phyloP scores from a whole-genome alignment of 306 rosid genomes.

The Prunus dulcis region DNA sequence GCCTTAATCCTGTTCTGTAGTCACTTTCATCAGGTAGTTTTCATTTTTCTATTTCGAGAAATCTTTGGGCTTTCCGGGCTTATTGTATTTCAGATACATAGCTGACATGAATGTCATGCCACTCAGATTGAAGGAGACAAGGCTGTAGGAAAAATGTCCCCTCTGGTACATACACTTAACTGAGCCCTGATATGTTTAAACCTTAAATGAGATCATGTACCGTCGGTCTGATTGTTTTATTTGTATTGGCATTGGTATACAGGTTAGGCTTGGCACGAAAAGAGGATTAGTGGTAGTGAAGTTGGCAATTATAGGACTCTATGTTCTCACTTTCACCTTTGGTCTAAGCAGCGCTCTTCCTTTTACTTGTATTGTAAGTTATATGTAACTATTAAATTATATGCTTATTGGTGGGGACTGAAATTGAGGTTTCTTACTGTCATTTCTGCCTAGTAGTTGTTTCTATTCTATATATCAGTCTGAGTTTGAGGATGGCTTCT shows the following conservation, averaged over 20 bases:
- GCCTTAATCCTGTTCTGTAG: conserved; percentile 86
- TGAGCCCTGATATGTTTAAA: not conserved
- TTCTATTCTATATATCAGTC: not conserved
- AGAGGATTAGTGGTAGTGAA: conserved; percentile 61
- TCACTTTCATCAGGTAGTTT: conserved; percentile 83
- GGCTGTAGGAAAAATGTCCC: conserved; percentile 86
- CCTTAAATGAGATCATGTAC: not conserved
- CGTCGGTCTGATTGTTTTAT: not conserved
- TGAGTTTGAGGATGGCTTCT: not conserved
- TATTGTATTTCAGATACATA: not conserved
- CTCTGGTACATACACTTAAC: conserved; percentile 51
- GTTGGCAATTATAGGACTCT: conserved; percentile 45
- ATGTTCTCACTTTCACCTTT: conserved; percentile 48
- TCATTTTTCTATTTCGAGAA: not conserved
- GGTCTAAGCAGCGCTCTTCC: conserved; percentile 66
- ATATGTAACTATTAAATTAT: not conserved
- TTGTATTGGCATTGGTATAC: conserved; percentile 8
- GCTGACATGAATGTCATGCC: conserved; percentile 18
- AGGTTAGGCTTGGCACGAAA: conserved; percentile 81
- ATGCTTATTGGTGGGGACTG: not conserved
- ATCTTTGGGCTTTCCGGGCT: not conserved
- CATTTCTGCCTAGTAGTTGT: not conserved
- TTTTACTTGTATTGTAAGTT: conserved; percentile 57
- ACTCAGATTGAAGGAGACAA: conserved; percentile 68
- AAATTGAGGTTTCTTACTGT: not conserved